Evolutionary conservation across 2,329 filamentous ascomycete genomes (phyloP).

Genomic region (Mycosphaerella sp.): DNA sequence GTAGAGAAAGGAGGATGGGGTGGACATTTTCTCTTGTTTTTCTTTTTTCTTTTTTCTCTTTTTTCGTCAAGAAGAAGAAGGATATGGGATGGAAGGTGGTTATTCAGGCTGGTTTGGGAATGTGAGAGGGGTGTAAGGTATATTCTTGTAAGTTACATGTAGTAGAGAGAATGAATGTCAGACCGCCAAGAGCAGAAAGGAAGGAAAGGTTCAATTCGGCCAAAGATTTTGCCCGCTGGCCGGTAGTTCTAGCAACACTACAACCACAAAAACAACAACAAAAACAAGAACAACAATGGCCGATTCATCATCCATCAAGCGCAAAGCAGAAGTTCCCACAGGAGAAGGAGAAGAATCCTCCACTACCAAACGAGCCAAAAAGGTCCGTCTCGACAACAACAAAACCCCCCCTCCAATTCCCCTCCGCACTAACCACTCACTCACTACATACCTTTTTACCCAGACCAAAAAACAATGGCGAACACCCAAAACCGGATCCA

Average conservation of each 20-base stretch:
- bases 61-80: too few relatives aligned
- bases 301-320: background rate
- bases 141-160: background rate
- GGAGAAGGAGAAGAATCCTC: background rate
- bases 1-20: constrained; percentile 27
- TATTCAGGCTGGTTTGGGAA: too few relatives aligned
- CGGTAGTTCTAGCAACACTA: background rate
- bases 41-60: too few relatives aligned
- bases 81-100: too few relatives aligned
- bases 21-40: background rate
- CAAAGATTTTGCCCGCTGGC: background rate
- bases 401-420: too few relatives aligned
- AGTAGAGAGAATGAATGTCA: background rate
- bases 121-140: too few relatives aligned
- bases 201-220: background rate
- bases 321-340: constrained; percentile 2
- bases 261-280: background rate
- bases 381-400: too few relatives aligned
- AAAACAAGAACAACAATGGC: background rate
- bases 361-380: constrained; percentile 1
- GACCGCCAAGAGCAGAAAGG: background rate
- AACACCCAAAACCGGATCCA: constrained; percentile 33
- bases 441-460: background rate
- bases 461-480: constrained; percentile 43
- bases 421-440: background rate